These are phyloP conservation scores for Helichrysum umbraculigerum DNA, from an alignment of 129 eudicot genomes.

Conservation along the genomic window DNA sequence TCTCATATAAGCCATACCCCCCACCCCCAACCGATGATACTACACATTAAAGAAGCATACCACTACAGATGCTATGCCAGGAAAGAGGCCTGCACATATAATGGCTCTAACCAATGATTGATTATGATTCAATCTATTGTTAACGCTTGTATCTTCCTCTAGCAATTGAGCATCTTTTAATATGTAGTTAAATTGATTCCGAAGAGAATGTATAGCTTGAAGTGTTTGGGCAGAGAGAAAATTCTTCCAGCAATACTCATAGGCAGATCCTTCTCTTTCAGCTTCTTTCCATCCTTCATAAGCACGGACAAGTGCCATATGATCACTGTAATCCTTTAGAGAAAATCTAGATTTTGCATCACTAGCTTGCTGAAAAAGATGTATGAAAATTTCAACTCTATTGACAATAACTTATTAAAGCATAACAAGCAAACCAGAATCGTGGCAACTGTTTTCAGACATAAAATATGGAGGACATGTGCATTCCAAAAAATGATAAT, in stretches of 20 bases:
- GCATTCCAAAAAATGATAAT: not conserved
- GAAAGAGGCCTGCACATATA: slow-evolving; percentile 94
- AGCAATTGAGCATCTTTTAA: slow-evolving; percentile 83
- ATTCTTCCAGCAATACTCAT: slow-evolving; percentile 98
- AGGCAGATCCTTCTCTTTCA: slow-evolving; percentile 93
- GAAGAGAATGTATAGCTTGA: slow-evolving; percentile 95
- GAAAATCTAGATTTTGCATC: slow-evolving; percentile 95
- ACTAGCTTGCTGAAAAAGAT: slow-evolving; percentile 76
- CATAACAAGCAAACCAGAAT: slow-evolving; percentile 14
- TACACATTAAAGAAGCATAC: slow-evolving; percentile 42
- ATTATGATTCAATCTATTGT: slow-evolving; percentile 84
- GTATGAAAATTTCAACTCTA: slow-evolving; percentile 19
- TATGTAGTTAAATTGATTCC: slow-evolving; percentile 83
- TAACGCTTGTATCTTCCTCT: slow-evolving; percentile 62
- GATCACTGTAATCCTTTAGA: slow-evolving; percentile 97
- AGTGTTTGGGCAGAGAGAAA: slow-evolving; percentile 96
- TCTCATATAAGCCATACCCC: not conserved
- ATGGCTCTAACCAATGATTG: slow-evolving; percentile 95
- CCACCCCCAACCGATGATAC: not conserved
- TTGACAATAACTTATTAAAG: slow-evolving; percentile 13
- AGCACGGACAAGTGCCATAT: slow-evolving; percentile 99
- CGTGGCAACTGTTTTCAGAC: slow-evolving; percentile 15
- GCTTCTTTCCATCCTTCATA: slow-evolving; percentile 99
- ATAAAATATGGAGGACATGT: not conserved
- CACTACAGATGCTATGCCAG: slow-evolving; percentile 96